Base-by-base conservation (phyloP, 2,329 filamentous ascomycete genomes). In the Dactylonectria macrodidyma region DNA sequence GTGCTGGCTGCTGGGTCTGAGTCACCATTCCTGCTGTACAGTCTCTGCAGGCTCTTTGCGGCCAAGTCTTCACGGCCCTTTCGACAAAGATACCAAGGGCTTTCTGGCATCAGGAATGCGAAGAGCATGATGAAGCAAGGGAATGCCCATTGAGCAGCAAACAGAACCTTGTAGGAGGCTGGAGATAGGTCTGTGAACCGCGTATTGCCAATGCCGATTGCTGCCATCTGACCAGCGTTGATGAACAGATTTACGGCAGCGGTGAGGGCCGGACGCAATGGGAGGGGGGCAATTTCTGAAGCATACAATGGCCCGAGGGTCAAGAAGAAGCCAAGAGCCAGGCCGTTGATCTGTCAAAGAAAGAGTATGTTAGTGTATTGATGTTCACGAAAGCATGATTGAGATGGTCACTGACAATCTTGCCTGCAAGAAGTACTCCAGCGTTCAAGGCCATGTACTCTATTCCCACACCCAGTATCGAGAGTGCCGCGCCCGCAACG, bases 101-200 rank as follows among this genome's bases (percentile, higher is more conserved):
- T 60, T 14, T 60, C 58, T 12, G 58, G 58, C 58, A 60, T 60
- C 22, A 44, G 12, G 24, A 52, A 36, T 6, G 58, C 47, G 8
- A 60, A 60, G 44, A 60, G 22, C 22, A 60, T 33, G 22, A 52
- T 36, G 24, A 60, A 60, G 47, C 47, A 34, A 16, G 51, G 46
- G 12, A 60, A 60, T 3, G 58, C 58, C 58, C 58, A 60, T 36
- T 60, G 58, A 16, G 58, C 48, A n/a, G 58, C 58, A 44, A 60
- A 60, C 33, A 60, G 38, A 24, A 52, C 58, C 5, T 60, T 60
- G 47, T 60, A 60, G 4, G 58, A 60, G 3, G 33, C 22, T 11
- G 50, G 50, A 26, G 22, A 14, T 22, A 60, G 38, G 24, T 41
- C 52, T 0, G 34, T 34, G 14, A 60, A 60, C 10, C 58, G 58